These are phyloP conservation scores for Xerocomellus dryophilus DNA, from an alignment of 768 basidiomycete species.

Conservation along the genomic window DNA sequence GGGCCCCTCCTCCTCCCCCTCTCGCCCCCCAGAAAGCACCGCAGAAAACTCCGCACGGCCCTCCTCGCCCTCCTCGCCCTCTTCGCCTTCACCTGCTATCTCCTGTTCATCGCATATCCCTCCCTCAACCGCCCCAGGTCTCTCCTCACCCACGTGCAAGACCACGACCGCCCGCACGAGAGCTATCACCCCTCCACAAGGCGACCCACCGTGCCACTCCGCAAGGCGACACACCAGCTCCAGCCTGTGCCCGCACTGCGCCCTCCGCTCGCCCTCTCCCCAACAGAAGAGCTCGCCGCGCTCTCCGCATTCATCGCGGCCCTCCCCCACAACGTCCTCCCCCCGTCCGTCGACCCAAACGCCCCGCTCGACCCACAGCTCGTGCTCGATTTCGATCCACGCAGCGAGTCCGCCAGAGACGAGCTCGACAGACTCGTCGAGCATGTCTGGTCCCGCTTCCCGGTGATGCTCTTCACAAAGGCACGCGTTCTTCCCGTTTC, in stretches of 20 bases:
- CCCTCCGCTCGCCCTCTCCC: conserved; percentile 46
- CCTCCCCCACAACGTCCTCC: conserved; percentile 73
- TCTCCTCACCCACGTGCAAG: conserved; percentile 25
- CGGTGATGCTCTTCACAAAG: conserved; percentile 74
- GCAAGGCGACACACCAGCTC: conserved; percentile 9
- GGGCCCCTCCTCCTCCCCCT: conserved; percentile 27
- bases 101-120: conserved; percentile 50
- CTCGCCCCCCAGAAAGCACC: conserved; percentile 29
- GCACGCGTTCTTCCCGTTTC: conserved; percentile 32
- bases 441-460: conserved; percentile 70
- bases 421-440: conserved; percentile 59
- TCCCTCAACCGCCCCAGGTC: conserved; percentile 39
- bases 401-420: conserved; percentile 53
- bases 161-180: conserved; percentile 5
- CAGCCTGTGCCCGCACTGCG: conserved; percentile 19
- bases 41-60: conserved; percentile 49
- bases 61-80: conserved; percentile 54
- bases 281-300: conserved; percentile 68
- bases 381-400: conserved; percentile 79
- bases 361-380: conserved; percentile 74
- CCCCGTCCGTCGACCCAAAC: conserved; percentile 58
- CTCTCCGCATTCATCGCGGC: conserved; percentile 70
- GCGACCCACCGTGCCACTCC: conserved; percentile 16
- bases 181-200: conserved; percentile 18
- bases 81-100: conserved; percentile 49